Base-by-base conservation (phyloP, 805 yeast genomes). In the Wickerhamiella siamensis region DNA sequence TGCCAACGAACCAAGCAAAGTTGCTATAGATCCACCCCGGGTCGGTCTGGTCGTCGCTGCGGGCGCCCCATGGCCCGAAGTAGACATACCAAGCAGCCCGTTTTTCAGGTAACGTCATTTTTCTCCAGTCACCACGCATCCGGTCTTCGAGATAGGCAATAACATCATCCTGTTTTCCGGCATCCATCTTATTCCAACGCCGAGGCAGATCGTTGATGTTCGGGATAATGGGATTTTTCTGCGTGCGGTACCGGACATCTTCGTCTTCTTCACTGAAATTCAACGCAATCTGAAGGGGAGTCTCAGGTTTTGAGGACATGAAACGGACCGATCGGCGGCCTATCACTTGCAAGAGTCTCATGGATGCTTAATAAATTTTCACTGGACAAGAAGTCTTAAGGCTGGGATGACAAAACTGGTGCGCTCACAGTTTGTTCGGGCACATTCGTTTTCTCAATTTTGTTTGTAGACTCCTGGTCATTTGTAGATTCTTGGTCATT, bases 31-130 rank as follows among this genome's bases (percentile, higher is more conserved):
- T 41, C 15, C 29, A 18, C n/a, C 51, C 53, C n/a, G 47, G 48
- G 27, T 51, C 47, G 17, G 43, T 34, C 6, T 38, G 43, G 8
- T 41, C 27, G 5, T 43, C 31, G 34, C 47, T 46, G n/a, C 64
- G 50, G 4, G 63, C 61, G 1, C 64, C 64, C 63, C 63, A 59
- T 6, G 59, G 52, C 2, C 64, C 64, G 43, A 47, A 59, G 49
- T 54, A 53, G 12, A 58, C 50, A 42, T 40, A 59, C 52, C 54
- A 50, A 12, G 54, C 49, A 15, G 65, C 65, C 17, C 50, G 48
- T 50, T 52, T 52, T 45, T 61, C 65, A 22, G 53, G 59, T 9
- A 35, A 42, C 16, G 55, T 47, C 43, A 61, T 42, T 8, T 45
- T 47, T 27, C 41, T 47, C 65, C 65, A 61, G 42, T 54, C 56